A percentile compares a stretch with the other conserved stretches of the same genome.
Conservation (phyloP, 2,329 filamentous ascomycete species). For the Trichophyton equinum region DNA sequence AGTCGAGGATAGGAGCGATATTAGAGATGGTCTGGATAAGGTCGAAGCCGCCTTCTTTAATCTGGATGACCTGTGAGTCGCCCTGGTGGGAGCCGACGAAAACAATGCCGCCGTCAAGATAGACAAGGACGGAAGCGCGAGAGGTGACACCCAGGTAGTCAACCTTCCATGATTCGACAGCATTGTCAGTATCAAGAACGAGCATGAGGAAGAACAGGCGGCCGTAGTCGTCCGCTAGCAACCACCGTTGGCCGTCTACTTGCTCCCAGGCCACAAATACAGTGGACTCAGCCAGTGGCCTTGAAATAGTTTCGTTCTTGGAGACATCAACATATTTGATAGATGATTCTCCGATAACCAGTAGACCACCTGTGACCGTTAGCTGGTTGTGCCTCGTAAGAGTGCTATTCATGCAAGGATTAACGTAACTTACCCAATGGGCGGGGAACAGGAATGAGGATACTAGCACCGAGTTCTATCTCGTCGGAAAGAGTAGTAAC, state of each 20-base stretch:
- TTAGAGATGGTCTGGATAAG: conserved; percentile 67
- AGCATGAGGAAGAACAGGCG: conserved; percentile 75
- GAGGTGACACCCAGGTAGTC: conserved; percentile 56
- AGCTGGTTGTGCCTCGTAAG: background rate
- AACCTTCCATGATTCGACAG: conserved; percentile 62
- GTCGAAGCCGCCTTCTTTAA: conserved; percentile 49
- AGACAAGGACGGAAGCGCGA: conserved; percentile 64
- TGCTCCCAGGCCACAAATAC: conserved; percentile 88
- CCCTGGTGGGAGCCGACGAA: conserved; percentile 90
- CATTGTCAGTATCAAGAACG: conserved; percentile 48
- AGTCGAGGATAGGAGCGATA: conserved; percentile 84
- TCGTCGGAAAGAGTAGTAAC: conserved; percentile 40
- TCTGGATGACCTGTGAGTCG: conserved; percentile 69
- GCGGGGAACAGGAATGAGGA: conserved; percentile 48
- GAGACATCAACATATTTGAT: conserved; percentile 77
- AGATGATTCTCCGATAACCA: conserved; percentile 67
- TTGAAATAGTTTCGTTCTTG: conserved; percentile 52
- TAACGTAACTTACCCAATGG: conserved; percentile 37
- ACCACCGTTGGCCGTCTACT: conserved; percentile 66
- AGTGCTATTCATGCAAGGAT: background rate
- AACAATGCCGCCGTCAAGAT: conserved; percentile 53
- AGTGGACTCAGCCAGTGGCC: conserved; percentile 57
- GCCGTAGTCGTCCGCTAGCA: conserved; percentile 89
- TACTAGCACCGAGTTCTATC: conserved; percentile 47
- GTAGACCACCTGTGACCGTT: conserved; percentile 41